phyloP scores from a whole-genome alignment of 345 rosid species.

The Eucalyptus coolabah region DNA sequence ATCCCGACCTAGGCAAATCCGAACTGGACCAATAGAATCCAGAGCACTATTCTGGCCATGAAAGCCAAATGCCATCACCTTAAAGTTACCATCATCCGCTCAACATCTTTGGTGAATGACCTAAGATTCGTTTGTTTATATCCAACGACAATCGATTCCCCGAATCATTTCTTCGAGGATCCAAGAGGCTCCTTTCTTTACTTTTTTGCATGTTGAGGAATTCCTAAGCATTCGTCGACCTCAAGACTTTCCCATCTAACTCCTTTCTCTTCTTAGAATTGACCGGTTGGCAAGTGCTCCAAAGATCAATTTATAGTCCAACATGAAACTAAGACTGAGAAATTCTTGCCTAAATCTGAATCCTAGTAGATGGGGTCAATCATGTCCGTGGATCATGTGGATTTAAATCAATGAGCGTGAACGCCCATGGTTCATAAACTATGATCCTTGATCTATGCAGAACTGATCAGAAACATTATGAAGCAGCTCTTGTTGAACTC shows the following conservation, averaged over 20 bases:
- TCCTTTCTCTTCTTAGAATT: not conserved
- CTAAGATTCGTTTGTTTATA: not conserved
- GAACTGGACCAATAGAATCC: not conserved
- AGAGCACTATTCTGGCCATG: not conserved
- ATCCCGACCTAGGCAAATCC: not conserved
- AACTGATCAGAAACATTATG: not conserved
- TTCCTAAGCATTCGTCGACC: not conserved
- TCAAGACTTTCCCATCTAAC: not conserved
- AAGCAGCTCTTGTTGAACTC: not conserved
- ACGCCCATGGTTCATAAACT: not conserved
- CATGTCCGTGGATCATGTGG: not conserved
- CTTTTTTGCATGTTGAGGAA: not conserved
- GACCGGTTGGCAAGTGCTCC: not conserved
- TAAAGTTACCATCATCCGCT: not conserved
- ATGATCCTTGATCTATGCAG: not conserved
- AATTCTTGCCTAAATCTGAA: not conserved
- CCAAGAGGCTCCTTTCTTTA: not conserved
- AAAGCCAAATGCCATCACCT: not conserved
- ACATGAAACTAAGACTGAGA: not conserved
- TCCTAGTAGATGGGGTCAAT: not conserved
- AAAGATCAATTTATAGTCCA: not conserved
- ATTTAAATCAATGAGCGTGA: not conserved
- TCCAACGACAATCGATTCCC: not conserved
- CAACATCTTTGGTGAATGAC: not conserved
- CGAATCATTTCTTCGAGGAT: not conserved